A percentile compares a stretch with the other conserved stretches of the same genome.
Conservation (phyloP, 257 asterid genomes). For the Capsicum rhomboideum region DNA sequence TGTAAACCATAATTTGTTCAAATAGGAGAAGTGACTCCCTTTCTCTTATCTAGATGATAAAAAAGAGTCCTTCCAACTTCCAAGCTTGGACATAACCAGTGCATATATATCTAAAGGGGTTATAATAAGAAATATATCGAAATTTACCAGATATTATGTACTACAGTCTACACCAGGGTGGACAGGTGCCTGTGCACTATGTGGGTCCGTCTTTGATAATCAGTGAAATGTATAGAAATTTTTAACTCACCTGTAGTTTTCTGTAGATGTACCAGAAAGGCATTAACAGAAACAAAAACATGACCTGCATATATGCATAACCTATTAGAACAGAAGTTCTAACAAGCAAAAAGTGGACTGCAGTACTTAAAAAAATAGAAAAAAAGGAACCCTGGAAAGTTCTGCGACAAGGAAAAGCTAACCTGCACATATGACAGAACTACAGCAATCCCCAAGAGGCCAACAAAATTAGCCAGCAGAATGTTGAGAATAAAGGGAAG, state of each 20-base stretch:
- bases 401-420: not conserved
- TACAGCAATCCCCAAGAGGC: slow-evolving; percentile 74
- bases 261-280: slow-evolving; percentile 87
- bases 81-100: not conserved
- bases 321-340: not conserved
- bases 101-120: not conserved
- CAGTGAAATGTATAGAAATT: slow-evolving; percentile 3
- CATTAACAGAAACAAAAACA: slow-evolving; percentile 60
- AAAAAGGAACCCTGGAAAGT: not conserved
- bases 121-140: not conserved
- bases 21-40: not conserved
- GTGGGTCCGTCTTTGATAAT: not conserved
- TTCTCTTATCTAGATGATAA: not conserved
- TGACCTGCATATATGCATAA: slow-evolving; percentile 39
- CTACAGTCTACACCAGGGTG: not conserved
- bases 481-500: slow-evolving; percentile 97
- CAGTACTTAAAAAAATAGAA: not conserved
- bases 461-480: slow-evolving; percentile 85
- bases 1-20: not conserved
- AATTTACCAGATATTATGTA: not conserved
- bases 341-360: not conserved
- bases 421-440: slow-evolving; percentile 88
- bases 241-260: slow-evolving; percentile 55
- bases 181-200: not conserved
- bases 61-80: not conserved